A percentile compares a stretch with the other conserved stretches of the same genome.
Evolutionary conservation across 306 rosid genomes (phyloP).

Genomic region (Quercus suber): DNA sequence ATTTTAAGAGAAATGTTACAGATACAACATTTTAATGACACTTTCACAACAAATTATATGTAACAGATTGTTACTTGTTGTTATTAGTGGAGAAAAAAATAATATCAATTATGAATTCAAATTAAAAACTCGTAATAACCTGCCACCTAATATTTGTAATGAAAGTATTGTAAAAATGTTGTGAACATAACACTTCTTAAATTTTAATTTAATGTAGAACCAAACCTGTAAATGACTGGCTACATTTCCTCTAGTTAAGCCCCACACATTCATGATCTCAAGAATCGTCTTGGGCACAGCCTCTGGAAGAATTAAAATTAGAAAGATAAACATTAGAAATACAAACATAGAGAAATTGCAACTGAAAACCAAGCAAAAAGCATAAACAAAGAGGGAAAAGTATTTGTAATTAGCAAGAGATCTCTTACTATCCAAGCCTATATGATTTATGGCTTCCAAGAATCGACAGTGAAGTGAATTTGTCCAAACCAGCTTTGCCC

Average conservation of each 20-base stretch:
- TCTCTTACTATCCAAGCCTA: slow-evolving; percentile 53
- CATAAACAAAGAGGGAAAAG: neutral
- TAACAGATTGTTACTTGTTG: too few species aligned
- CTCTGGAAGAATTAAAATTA: slow-evolving; percentile 27
- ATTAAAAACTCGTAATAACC: too few species aligned
- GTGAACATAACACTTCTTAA: too few species aligned
- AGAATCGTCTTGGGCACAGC: slow-evolving; percentile 62
- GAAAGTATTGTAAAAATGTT: too few species aligned
- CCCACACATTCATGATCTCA: slow-evolving; percentile 56
- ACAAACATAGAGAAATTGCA: neutral
- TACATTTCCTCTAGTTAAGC: slow-evolving; percentile 56
- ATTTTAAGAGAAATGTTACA: too few species aligned
- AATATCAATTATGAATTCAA: too few species aligned
- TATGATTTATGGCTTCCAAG: slow-evolving; percentile 45
- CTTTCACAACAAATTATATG: too few species aligned
- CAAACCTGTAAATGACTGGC: slow-evolving; percentile 76
- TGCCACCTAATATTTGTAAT: too few species aligned
- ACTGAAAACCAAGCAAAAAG: neutral
- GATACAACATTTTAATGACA: too few species aligned
- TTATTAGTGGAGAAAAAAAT: too few species aligned
- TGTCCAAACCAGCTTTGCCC: slow-evolving; percentile 63
- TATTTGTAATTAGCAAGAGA: neutral
- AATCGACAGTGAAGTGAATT: slow-evolving; percentile 59
- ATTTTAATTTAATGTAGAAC: neutral
- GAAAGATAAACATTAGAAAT: neutral